Percentiles rank a stretch among this genome's conserved stretches.
phyloP scores from a whole-genome alignment of 2,329 filamentous ascomycete species.

The Verticillium longisporum region DNA sequence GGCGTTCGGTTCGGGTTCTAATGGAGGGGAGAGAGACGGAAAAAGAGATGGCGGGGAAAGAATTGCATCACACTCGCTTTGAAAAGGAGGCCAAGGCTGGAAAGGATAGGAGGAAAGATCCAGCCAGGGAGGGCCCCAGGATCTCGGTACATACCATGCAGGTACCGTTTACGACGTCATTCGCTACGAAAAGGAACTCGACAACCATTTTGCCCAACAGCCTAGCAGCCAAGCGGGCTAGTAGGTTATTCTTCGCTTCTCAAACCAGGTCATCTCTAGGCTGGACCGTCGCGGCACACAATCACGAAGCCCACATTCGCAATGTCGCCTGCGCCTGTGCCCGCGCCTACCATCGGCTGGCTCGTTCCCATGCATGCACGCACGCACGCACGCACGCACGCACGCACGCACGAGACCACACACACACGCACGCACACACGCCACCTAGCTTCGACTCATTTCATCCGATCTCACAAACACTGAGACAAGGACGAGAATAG shows the following conservation, averaged over 20 bases:
- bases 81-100: neutral
- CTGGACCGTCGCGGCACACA: neutral
- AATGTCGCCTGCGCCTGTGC: neutral
- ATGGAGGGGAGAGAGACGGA: neutral
- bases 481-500: neutral
- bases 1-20: neutral
- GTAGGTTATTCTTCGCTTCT: neutral
- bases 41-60: neutral
- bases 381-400: neutral
- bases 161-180: neutral
- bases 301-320: neutral
- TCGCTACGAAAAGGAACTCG: neutral
- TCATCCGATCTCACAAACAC: neutral
- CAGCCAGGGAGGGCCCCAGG: neutral
- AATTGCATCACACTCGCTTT: slow-evolving; percentile 1
- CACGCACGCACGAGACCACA: neutral
- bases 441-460: neutral
- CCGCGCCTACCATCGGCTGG: neutral
- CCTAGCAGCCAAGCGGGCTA: neutral
- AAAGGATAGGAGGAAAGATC: neutral
- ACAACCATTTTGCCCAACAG: neutral
- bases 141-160: neutral
- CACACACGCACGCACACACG: neutral
- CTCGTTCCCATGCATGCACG: neutral
- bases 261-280: neutral